Base-by-base conservation (phyloP, 768 basidiomycete species). In the Boletus sensibilis region DNA sequence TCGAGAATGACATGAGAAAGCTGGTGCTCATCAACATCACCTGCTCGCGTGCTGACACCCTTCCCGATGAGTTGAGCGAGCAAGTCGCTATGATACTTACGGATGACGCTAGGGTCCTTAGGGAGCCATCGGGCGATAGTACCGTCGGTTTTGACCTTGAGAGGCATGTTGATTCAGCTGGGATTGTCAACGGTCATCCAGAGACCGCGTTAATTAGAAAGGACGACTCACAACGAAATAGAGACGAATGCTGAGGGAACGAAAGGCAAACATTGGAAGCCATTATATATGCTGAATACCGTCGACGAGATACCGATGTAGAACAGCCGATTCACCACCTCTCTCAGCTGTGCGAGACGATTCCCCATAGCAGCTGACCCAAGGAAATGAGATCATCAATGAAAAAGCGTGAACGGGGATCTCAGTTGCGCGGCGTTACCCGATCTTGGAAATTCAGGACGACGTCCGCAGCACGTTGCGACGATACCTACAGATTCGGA, bases 1-100 rank as follows among this genome's bases (percentile, higher is more conserved):
- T 63, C 48, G 29, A 64, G 60, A 7, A 64, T 58, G 27, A 53
- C 51, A 1, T 41, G 60, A 13, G 58, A 52, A 33, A 68, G 45
- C 27, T 50, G 58, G 4, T 31, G 52, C 9, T 58, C 49, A 13
- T 59, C 57, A 4, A 57, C 42, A 2, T 42, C 35, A 5, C 59
- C 53, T 12, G n/a, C 42, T 14, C 16, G 14, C 21, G 42, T 52
- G 40, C 14, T 39, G 51, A 75, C 35, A 7, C 58, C 55, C 6
- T 47, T 34, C 1, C 39, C 7, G 23, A 74, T 12, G 60, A 70
- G 57, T 61, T 59, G 34, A 63, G 52, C 18, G 71, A 65, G 57
- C 66, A 73, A 46, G 60, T 71, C 34, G 68, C 40, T 52, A 51
- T 59, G 46, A 38, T 23, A 47, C 16, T 25, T 12, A 23, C 50